These are phyloP conservation scores for Pseudocercospora fuligena DNA, from an alignment of 2,329 filamentous ascomycete species.

Conservation along the genomic window DNA sequence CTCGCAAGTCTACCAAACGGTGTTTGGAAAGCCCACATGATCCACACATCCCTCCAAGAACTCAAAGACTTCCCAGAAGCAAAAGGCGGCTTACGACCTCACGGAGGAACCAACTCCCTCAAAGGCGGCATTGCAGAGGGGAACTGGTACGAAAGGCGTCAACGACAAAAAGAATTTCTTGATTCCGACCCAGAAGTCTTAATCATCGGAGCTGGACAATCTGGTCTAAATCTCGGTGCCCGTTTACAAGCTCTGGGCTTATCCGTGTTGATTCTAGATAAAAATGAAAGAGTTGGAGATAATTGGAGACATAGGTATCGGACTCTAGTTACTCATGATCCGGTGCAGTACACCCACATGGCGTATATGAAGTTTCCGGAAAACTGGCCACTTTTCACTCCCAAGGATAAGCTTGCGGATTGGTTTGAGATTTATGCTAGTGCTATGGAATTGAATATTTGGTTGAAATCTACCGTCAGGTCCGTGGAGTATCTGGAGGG, in stretches of 20 bases:
- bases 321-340: conserved; percentile 68
- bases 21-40: conserved; percentile 66
- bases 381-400: conserved; percentile 71
- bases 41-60: conserved; percentile 64
- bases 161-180: conserved; percentile 38
- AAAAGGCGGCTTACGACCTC: conserved; percentile 53
- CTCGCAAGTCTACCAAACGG: conserved; percentile 51
- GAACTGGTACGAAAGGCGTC: conserved; percentile 52
- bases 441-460: conserved; percentile 68
- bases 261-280: conserved; percentile 51
- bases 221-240: conserved; percentile 42
- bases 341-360: conserved; percentile 64
- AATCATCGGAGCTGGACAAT: conserved; percentile 53
- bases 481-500: conserved; percentile 54
- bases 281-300: conserved; percentile 52
- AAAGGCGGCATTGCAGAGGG: conserved; percentile 57
- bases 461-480: conserved; percentile 55
- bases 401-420: conserved; percentile 66
- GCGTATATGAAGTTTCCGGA: conserved; percentile 68
- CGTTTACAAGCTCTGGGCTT: conserved; percentile 48
- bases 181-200: conserved; percentile 61
- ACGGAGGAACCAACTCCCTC: conserved; percentile 67
- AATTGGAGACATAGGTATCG: conserved; percentile 58
- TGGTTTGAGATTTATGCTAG: conserved; percentile 70
- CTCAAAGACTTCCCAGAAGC: conserved; percentile 61